Evolutionary conservation across 2,329 filamentous ascomycete species (phyloP), one percentile per base, ranked within the genome.

Genomic region (Tolypocladium sp.): DNA sequence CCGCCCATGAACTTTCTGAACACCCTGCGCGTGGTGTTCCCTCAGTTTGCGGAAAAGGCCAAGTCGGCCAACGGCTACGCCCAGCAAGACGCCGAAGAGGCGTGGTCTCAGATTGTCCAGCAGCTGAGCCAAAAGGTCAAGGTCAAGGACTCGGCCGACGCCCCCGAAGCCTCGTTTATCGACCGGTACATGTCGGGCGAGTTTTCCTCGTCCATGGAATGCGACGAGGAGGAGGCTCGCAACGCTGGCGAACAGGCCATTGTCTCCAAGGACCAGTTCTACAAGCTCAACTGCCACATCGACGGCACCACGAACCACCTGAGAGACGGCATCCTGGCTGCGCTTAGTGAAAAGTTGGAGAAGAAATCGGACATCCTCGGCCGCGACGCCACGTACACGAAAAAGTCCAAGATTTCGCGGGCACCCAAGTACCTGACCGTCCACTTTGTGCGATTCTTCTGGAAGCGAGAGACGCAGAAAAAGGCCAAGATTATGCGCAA

Each of bases 401-500:
- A 96, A 76, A 89, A 83, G 4, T 94, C 91, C n/a, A 86, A 88
- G 70, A 95, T 99, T 67, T 85, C 92, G 13, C 88, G 93, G 25
- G 79, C 97, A 55, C 94, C 94, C 22, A 96, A 96, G 74, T 97
- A 99, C 72, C 82, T 99, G 52, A 94, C 94, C 0, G 91, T 99
- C 4, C 94, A 99, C 74, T 96, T 99, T 72, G 90, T 99, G 59
- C 91, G 94, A 64, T 99, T 99, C 78, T 97, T 93, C 79, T 99
- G 94, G 94, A 93, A 96, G 71, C 86, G 89, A 54, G 91, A 96
- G 66, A 92, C 91, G 4, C 89, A 95, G 74, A 97, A 97, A 80
- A 99, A 99, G 81, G 92, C 93, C 65, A 99, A 99, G 82, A 99
- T 99, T 67, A 93, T 99, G 90, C 90, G 92, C 71, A 99, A 97